Base-by-base conservation (phyloP, 768 basidiomycete species). In the Tylopilus sp. region DNA sequence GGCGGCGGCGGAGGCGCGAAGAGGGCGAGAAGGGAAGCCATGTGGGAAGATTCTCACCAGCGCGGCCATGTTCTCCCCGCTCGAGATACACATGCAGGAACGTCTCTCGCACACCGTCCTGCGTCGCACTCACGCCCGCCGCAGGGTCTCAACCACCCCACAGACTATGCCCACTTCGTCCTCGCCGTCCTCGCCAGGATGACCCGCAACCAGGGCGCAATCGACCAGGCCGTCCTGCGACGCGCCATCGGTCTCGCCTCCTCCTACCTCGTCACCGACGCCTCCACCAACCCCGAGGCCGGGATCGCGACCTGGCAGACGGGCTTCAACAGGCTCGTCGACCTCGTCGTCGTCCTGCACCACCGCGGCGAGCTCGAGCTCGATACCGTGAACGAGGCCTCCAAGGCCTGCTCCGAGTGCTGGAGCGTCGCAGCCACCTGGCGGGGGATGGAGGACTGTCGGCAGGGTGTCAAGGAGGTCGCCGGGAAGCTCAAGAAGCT, bases 201-300 rank as follows among this genome's bases (percentile, higher is more conserved):
- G 71, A 80, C 76, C 4, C 74, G 71, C 50, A 67, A 71, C 47
- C 62, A 72, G 4, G 72, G 77, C 3, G 47, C 68, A 3, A 77
- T 90, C 28, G 82, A 88, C 68, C 89, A 91, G 70, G 61, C 62
- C 14, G 62, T 78, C 33, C 74, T 91, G 37, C 80, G 85, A 51
- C 80, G 80, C 33, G 86, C 83, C 63, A 72, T 91, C 43, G 77
- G 77, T 16, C 81, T 90, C 34, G 79, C 89, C 14, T 85, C 89
- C 2, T 87, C 89, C n/a, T 89, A 85, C 63, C 80, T 91, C 41
- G 66, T 92, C 53, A 83, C 88, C 13, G 89, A 92, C 69, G 77
- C 79, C 1, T 83, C 82, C 52, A 89, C 71, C 57, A 82, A 84
- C 62, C 74, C 81, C 0, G 77, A 78, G 31, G 64, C 63, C 1